Base-by-base conservation (phyloP, 306 rosid genomes). In the Vigna unguiculata region DNA sequence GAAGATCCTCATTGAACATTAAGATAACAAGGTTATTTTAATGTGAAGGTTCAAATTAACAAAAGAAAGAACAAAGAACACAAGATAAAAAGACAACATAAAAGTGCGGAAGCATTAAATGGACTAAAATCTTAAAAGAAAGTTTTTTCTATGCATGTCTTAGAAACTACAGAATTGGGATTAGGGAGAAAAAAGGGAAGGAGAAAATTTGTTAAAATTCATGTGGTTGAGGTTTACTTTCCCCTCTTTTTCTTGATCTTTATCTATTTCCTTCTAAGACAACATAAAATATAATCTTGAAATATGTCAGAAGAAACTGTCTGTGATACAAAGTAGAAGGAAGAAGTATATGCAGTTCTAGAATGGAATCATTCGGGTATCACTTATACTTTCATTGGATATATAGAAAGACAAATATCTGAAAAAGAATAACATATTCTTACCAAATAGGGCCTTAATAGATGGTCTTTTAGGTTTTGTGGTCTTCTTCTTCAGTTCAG, bases 381-480 rank as follows among this genome's bases (percentile, higher is more conserved):
- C 15, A 17, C 32, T 34, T 32, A 57, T 12, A 63, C 36, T 41
- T 69, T 48, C 15, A 67, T 15, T 17, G 25, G 20, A 36, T 34
- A 68, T 7, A 60, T 67, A 77, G 53, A 40, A 22, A 34, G 66
- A 69, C 4, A 72, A 20, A 41, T 43, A 24, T 72, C 59, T 20
- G 61, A 24, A 49, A 63, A 66, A 53, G 36, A 11, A 16, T 11
- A 57, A 21, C 46, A 61, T 43, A 71, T 80, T 71, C 85, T 87
- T 86, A 96, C 99, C 98, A 71, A 93, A 91, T 70, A 93, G 87
- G 72, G 90, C 71, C 83, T 86, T 93, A 82, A 93, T 91, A 72
- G 98, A 91, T 9, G 98, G 98, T 78, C 98, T 90, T 84, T 90
- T 91, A 48, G 86, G 55, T 81, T 91, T 91, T 45, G 91, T 63